phyloP scores from a whole-genome alignment of 148 eudicot species.

The Cornus suecica region DNA sequence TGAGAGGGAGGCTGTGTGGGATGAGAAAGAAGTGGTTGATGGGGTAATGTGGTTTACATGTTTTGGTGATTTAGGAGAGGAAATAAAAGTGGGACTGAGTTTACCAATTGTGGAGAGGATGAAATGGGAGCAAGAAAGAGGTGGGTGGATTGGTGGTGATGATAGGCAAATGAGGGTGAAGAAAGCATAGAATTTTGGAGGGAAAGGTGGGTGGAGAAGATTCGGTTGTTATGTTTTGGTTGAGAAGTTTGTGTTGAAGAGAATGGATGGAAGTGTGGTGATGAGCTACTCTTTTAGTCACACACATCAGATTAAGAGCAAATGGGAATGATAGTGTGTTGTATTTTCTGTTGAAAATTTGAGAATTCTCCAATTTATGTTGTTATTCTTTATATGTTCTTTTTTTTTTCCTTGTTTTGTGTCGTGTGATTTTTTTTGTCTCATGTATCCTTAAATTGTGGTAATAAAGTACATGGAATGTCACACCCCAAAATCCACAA shows the following conservation, averaged over 20 bases:
- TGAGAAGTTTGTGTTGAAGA: conserved; percentile 66
- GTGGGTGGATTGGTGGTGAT: conserved; percentile 41
- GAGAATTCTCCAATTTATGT: no score
- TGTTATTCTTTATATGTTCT: no score
- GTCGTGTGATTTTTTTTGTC: no score
- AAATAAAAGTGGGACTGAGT: conserved; percentile 48
- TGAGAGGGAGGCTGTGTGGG: conserved; percentile 36
- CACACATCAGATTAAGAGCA: conserved; percentile 41
- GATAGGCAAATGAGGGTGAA: conserved; percentile 35
- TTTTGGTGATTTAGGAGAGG: conserved; percentile 3
- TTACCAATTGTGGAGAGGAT: conserved; percentile 49
- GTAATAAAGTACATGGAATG: no score
- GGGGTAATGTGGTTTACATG: conserved; percentile 47
- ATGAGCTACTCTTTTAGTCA: conserved; percentile 67
- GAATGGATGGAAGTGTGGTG: conserved; percentile 61
- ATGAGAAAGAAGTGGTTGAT: conserved; percentile 18
- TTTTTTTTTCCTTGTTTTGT: no score
- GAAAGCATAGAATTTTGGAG: conserved; percentile 45
- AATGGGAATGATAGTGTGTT: conserved; percentile 43
- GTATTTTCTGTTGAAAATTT: background rate
- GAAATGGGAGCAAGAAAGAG: conserved; percentile 72
- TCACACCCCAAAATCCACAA: no score
- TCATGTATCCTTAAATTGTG: no score
- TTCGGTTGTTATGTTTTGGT: conserved; percentile 68
- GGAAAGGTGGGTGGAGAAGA: conserved; percentile 43